Evolutionary conservation across 306 rosid species (phyloP), one percentile per base, ranked within the genome.

Genomic region (Glycine latifolia): DNA sequence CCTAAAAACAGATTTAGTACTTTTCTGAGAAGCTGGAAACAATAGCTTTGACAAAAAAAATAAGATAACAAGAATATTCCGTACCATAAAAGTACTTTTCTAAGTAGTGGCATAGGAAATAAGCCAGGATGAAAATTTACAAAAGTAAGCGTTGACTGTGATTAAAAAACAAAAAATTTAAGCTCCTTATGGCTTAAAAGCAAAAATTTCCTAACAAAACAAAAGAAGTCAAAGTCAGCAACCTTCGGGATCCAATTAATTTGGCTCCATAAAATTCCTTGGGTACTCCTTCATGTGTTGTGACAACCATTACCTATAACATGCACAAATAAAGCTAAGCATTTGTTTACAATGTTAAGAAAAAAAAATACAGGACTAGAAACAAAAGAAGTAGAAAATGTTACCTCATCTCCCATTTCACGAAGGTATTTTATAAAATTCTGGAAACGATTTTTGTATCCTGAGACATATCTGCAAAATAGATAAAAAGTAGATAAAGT

Each of bases 201-300:
- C 46, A 15, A 80, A 67, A 78, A 11, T 60, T 41, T 65, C 59
- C 41, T 26, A 69, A 65, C 49, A 65, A 58, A 73, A 53, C 71
- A 54, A 81, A 72, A 53, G 53, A 52, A 55, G 49, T 62, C 8
- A 60, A 73, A 14, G 61, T 70, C 31, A 83, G 26, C 79, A 69
- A 93, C 99, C 99, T 96, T 17, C 93, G 80, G 7, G 99, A 96
- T 85, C 98, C 99, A 78, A 96, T 89, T 79, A 89, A 80, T 79
- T 89, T 91, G 52, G 99, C 99, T 60, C 99, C 98, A 74, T 96
- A 85, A 88, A 96, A 96, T 83, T 96, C 99, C 16, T 85, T 50
- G 0, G 99, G 99, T 5, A 93, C 97, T 63, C 99, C 99, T 92
- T 92, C 97, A 74, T 93, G 99, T 17, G 98, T 96, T 48, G 99